Conservation (phyloP, 148 eudicot species). For the Hydrangea macrophylla region DNA sequence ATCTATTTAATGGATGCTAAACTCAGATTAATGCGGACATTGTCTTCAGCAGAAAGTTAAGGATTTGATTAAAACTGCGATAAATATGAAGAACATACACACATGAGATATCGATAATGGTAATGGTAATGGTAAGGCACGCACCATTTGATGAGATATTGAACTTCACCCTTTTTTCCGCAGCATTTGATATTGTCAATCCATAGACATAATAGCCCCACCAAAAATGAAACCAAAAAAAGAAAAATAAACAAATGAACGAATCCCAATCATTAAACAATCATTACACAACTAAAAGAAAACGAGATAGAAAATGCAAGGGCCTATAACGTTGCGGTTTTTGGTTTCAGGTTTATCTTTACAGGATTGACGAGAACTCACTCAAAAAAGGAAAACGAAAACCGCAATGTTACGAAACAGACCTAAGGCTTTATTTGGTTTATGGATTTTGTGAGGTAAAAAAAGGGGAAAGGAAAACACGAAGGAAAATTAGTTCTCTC, state of each 20-base stretch:
- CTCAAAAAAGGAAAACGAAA: no score
- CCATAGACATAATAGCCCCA: conserved; percentile 1
- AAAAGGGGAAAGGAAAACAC: no score
- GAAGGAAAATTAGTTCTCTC: no score
- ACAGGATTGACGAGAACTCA: no score
- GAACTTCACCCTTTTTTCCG: conserved; percentile 63
- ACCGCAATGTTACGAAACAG: no score
- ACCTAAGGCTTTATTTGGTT: no score
- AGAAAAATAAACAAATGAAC: conserved; percentile 1
- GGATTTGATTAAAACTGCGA: not conserved
- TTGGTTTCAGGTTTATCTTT: no score
- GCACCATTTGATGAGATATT: conserved; percentile 94
- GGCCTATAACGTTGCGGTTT: no score
- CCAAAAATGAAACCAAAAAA: conserved; percentile 2
- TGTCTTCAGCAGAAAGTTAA: not conserved
- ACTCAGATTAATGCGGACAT: not conserved
- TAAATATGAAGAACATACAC: not conserved
- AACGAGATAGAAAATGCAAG: no score
- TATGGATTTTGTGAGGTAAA: no score
- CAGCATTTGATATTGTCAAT: conserved; percentile 24
- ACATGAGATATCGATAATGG: not conserved
- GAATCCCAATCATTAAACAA: not conserved
- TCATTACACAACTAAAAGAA: no score
- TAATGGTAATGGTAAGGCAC: conserved; percentile 23
- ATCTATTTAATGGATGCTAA: no score